phyloP scores from a whole-genome alignment of 352 stramenopile genomes.

The Globisporangium megalacanthum region DNA sequence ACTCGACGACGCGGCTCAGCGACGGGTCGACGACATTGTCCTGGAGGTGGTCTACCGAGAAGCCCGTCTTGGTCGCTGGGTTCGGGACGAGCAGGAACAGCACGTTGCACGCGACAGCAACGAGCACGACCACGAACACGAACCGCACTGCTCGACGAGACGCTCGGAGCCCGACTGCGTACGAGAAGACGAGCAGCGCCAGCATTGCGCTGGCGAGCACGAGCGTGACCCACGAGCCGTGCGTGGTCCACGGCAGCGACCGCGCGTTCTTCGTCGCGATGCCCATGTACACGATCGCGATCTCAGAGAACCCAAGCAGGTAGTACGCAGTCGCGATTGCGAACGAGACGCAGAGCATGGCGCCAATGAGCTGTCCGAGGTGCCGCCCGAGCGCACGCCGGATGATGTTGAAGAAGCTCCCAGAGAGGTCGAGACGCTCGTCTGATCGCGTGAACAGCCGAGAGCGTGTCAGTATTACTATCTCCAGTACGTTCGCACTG shows the following conservation, averaged over 20 bases:
- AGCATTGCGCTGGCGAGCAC: slow-evolving; percentile 27
- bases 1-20: slow-evolving; percentile 18
- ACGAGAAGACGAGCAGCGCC: slow-evolving; percentile 12
- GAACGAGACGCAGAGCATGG: slow-evolving; percentile 36
- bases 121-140: slow-evolving; percentile 32
- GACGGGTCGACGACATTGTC: slow-evolving; percentile 21
- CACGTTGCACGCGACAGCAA: slow-evolving; percentile 28
- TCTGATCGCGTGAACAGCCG: neutral
- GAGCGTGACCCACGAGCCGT: slow-evolving; percentile 28
- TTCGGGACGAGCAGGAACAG: slow-evolving; percentile 29
- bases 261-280: slow-evolving; percentile 12
- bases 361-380: slow-evolving; percentile 29
- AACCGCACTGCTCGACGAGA: slow-evolving; percentile 20
- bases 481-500: neutral
- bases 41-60: slow-evolving; percentile 18
- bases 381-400: slow-evolving; percentile 19
- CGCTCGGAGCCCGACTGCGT: slow-evolving; percentile 13
- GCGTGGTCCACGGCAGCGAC: slow-evolving; percentile 32
- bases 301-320: slow-evolving; percentile 41
- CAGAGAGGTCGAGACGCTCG: slow-evolving; percentile 9
- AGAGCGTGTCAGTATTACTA: neutral
- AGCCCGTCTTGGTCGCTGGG: slow-evolving; percentile 20
- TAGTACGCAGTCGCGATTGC: slow-evolving; percentile 35
- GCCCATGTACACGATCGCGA: slow-evolving; percentile 35
- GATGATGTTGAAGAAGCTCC: slow-evolving; percentile 27